A percentile compares a stretch with the other conserved stretches of the same genome.
These are phyloP conservation scores for Scutellaria galericulata DNA, from an alignment of 257 asterid species.

Conservation along the genomic window DNA sequence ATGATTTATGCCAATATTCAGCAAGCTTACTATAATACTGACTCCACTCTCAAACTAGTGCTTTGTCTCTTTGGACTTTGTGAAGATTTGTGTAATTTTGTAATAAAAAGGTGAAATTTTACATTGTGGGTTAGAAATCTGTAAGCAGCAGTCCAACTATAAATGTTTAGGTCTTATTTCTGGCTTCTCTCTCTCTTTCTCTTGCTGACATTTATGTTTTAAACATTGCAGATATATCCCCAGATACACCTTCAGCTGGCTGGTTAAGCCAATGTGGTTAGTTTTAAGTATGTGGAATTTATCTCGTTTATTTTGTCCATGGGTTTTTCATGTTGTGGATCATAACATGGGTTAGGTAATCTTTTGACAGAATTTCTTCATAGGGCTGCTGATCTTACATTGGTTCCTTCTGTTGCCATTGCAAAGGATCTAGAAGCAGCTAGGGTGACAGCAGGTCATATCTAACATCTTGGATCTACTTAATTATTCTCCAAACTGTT, in stretches of 20 bases:
- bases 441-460: constrained; percentile 82
- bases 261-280: constrained; percentile 95
- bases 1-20: no score
- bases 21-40: no score
- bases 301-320: constrained; percentile 14
- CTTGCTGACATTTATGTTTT: no score
- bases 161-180: neutral
- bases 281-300: constrained; percentile 63
- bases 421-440: constrained; percentile 89
- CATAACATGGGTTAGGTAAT: constrained; percentile 20
- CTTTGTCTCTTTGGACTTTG: no score
- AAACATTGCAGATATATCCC: constrained; percentile 84
- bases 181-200: neutral
- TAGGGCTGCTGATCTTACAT: constrained; percentile 95
- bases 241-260: constrained; percentile 96
- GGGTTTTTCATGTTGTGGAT: constrained; percentile 32
- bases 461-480: constrained; percentile 16
- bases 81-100: no score
- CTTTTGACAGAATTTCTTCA: constrained; percentile 84
- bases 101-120: neutral
- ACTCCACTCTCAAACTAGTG: no score
- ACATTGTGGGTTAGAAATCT: neutral
- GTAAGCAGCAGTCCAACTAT: neutral
- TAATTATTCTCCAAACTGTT: constrained; percentile 1
- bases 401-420: constrained; percentile 94